Evolutionary conservation across 495 filamentous ascomycete species (phyloP).

Genomic region (Elaphomyces granulatus): DNA sequence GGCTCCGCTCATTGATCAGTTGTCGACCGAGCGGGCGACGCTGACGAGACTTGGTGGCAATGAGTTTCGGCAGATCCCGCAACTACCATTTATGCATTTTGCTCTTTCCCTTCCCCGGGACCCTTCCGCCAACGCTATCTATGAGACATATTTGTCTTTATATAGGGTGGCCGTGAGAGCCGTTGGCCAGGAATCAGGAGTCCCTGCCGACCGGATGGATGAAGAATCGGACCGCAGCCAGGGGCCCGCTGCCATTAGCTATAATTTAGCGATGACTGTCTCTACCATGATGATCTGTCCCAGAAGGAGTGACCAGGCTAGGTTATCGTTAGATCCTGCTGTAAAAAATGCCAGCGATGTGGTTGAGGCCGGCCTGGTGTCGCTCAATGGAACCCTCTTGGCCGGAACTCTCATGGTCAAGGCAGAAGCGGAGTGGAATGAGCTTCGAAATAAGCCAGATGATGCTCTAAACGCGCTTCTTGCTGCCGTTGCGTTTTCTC

Average conservation of each 20-base stretch:
- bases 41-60: conserved; percentile 4
- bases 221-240: conserved; percentile 8
- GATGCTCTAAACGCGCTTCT: no score
- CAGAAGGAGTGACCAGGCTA: conserved; percentile 31
- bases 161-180: conserved; percentile 43
- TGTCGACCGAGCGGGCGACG: conserved; percentile 11
- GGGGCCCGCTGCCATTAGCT: conserved; percentile 48
- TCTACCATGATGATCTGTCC: conserved; percentile 55
- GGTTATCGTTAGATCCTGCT: conserved; percentile 17
- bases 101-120: conserved; percentile 27
- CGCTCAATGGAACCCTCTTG: conserved; percentile 64
- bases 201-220: conserved; percentile 1
- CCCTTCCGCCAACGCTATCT: conserved; percentile 25
- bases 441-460: conserved; percentile 37
- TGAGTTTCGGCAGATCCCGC: conserved; percentile 15
- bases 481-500: conserved; percentile 44
- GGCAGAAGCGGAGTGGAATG: conserved; percentile 53
- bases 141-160: conserved; percentile 35
- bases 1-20: conserved; percentile 41
- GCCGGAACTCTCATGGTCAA: conserved; percentile 78
- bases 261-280: conserved; percentile 67
- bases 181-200: conserved; percentile 14
- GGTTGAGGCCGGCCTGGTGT: conserved; percentile 39
- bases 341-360: conserved; percentile 16
- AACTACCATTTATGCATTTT: conserved; percentile 40